Percentiles rank a stretch among this genome's conserved stretches.
phyloP scores from a whole-genome alignment of 2,329 filamentous ascomycete species.

The Aureobasidium pullulans region DNA sequence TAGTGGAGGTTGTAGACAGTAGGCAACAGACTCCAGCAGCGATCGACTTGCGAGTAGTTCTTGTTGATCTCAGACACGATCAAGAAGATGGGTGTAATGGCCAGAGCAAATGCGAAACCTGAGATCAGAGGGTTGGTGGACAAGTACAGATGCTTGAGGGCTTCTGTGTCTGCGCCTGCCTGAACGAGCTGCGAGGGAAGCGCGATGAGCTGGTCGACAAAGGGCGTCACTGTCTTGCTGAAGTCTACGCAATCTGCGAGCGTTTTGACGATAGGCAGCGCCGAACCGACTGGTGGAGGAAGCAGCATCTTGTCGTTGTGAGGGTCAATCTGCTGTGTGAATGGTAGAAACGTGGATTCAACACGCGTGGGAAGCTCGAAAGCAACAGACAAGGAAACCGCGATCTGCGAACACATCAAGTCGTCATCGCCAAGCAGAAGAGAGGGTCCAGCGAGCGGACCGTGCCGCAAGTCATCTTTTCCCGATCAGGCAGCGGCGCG shows the following conservation, averaged over 20 bases:
- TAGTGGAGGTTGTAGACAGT: slow-evolving; percentile 82
- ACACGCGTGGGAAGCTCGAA: not conserved
- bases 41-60: slow-evolving; percentile 96
- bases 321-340: not conserved
- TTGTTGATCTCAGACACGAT: slow-evolving; percentile 74
- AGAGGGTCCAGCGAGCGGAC: not conserved
- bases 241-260: slow-evolving; percentile 72
- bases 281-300: slow-evolving; percentile 21
- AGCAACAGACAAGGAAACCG: not conserved
- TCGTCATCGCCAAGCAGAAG: slow-evolving; percentile 4
- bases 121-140: slow-evolving; percentile 80
- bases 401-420: not conserved
- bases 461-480: not conserved
- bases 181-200: slow-evolving; percentile 42
- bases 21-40: slow-evolving; percentile 84
- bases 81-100: slow-evolving; percentile 65
- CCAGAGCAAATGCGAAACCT: slow-evolving; percentile 63
- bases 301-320: slow-evolving; percentile 7
- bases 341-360: not conserved
- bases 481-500: slow-evolving; percentile 10
- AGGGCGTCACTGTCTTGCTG: slow-evolving; percentile 66
- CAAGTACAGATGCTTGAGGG: slow-evolving; percentile 64
- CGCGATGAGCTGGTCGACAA: slow-evolving; percentile 55
- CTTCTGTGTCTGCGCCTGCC: slow-evolving; percentile 52
- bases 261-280: slow-evolving; percentile 62